Evolutionary conservation across 2,329 filamentous ascomycete species (phyloP), one percentile per base, ranked within the genome.

Genomic region (Aureobasidium leucospermi): DNA sequence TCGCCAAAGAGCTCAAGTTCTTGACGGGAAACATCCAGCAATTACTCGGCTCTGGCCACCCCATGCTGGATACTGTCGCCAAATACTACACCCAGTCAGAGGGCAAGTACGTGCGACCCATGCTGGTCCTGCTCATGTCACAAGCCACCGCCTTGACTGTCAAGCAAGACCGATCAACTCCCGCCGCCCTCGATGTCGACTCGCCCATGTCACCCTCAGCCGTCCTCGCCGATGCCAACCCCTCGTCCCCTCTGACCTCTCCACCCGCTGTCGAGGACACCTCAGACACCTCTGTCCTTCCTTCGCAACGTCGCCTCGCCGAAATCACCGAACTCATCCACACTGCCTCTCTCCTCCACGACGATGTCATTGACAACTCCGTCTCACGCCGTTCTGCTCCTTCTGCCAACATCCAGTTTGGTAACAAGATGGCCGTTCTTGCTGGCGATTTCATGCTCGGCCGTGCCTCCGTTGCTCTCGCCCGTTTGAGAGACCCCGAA

Each of bases 241-340:
- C 93, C 10, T 82, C 85, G 34, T 74, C 75, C 31, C 79, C 84
- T 11, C 72, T 87, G 53, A 79, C 79, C n/a, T 74, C 78, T 19
- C 70, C 74, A n/a, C 68, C 68, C 59, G 71, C 78, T 46, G 77
- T 81, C 38, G 67, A 78, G 19, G 60, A 60, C 38, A 51, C 43
- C 29, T 68, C 68, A 59, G 80, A 82, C 65, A 75, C 79, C 66
- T 84, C 89, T 65, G 94, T 99, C 65, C 84, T 97, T 19, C 93
- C 94, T n/a, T 88, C 90, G 16, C 94, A 99, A 71, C 83, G 93
- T 64, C 86, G 94, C 29, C 80, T 99, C 39, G 94, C 94, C 56
- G 94, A 99, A 75, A 97, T 99, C 69, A 94, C 93, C 2, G 94
- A 99, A 75, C 81, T 99, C 59, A 97, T 99, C 65, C 94, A 99